Evolutionary conservation across 2,329 filamentous ascomycete genomes (phyloP).

Genomic region (Fusarium hainanense): DNA sequence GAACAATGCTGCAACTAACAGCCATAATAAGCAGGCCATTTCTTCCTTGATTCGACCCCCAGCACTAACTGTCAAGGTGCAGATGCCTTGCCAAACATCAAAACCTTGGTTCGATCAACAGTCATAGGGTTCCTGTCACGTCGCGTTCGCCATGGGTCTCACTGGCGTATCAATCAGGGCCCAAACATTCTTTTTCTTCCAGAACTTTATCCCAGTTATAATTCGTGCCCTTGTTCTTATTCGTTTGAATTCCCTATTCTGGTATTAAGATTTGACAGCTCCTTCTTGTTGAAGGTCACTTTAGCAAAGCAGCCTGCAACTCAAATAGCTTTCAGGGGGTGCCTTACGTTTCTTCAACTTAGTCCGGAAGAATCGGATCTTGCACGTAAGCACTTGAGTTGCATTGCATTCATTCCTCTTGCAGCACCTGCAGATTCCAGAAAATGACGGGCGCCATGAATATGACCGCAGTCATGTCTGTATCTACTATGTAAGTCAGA

Average conservation of each 20-base stretch:
- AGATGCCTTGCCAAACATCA: neutral
- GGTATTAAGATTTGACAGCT: neutral
- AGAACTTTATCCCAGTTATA: slow-evolving; percentile 27
- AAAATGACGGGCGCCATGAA: neutral
- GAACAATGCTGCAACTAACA: neutral
- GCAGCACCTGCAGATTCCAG: neutral
- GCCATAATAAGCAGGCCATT: neutral
- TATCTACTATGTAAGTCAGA: neutral
- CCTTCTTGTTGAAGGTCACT: slow-evolving; percentile 9
- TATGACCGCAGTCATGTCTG: neutral
- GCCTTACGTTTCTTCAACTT: neutral
- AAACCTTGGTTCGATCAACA: neutral
- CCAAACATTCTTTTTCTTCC: slow-evolving; percentile 32
- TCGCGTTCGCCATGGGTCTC: slow-evolving; percentile 11
- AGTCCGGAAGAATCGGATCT: neutral
- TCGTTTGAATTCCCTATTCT: slow-evolving; percentile 1
- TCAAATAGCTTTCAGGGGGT: neutral
- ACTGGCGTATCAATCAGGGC: slow-evolving; percentile 16
- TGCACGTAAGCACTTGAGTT: neutral
- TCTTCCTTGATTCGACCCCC: neutral
- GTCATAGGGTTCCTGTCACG: slow-evolving; percentile 11
- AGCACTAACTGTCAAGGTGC: neutral
- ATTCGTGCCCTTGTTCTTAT: slow-evolving; percentile 11
- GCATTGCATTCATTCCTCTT: neutral
- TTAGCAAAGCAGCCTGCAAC: neutral